These are phyloP conservation scores for Sclerospora graminicola DNA, from an alignment of 352 stramenopile species.

Conservation along the genomic window DNA sequence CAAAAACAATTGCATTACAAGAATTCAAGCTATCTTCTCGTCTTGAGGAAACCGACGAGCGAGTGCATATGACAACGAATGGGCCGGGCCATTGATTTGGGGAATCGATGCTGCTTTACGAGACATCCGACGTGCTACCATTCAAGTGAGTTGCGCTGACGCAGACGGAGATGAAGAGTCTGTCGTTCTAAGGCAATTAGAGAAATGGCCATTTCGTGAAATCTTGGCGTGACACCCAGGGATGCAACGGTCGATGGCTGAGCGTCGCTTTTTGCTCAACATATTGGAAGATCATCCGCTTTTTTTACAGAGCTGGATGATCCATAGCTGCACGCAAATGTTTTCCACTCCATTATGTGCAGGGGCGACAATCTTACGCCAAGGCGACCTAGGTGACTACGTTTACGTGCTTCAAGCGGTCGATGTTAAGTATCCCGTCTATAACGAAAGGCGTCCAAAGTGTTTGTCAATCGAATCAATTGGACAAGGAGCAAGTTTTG, in stretches of 20 bases:
- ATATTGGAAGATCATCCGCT: constrained; percentile 55
- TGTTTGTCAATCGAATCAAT: constrained; percentile 67
- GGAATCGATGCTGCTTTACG: constrained; percentile 78
- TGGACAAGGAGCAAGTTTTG: constrained; percentile 78
- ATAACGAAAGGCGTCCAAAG: constrained; percentile 38
- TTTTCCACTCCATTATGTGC: constrained; percentile 55
- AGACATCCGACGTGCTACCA: constrained; percentile 71
- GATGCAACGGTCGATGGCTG: constrained; percentile 72
- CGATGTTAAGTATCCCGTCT: constrained; percentile 62
- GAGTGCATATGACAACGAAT: constrained; percentile 72
- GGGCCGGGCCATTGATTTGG: constrained; percentile 68
- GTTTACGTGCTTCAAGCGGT: constrained; percentile 75
- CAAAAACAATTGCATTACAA: constrained; percentile 58
- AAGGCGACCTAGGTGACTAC: constrained; percentile 78
- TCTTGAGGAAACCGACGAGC: constrained; percentile 47
- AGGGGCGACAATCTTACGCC: constrained; percentile 54
- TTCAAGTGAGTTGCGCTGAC: constrained; percentile 21
- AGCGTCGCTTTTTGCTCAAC: constrained; percentile 64
- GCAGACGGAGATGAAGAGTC: constrained; percentile 11
- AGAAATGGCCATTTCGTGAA: constrained; percentile 49
- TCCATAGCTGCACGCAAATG: constrained; percentile 70
- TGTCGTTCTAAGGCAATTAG: constrained; percentile 69
- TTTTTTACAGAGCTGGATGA: constrained; percentile 69
- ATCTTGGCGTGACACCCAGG: constrained; percentile 47
- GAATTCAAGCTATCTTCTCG: constrained; percentile 60